Conservation (phyloP, 768 basidiomycete species). For the Russula lepida region DNA sequence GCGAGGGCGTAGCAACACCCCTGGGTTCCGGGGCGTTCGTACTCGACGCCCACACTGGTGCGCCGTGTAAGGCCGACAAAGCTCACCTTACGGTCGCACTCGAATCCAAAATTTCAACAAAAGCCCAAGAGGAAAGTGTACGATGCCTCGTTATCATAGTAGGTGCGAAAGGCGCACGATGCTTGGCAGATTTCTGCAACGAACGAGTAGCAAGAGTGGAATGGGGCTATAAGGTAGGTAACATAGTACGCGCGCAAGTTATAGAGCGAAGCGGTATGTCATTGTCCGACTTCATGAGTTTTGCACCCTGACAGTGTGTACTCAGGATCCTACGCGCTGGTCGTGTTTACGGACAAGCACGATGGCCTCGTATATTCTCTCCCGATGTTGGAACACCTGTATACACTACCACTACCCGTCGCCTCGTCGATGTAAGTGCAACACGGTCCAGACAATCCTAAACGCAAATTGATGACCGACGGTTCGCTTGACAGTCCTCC, state of each 20-base stretch:
- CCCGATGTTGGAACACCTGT: constrained; percentile 50
- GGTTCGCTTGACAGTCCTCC: constrained; percentile 27
- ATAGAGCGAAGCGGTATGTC: constrained; percentile 47
- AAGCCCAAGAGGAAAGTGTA: constrained; percentile 23
- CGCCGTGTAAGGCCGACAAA: constrained; percentile 36
- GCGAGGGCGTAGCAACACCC: constrained; percentile 38
- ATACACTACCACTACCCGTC: constrained; percentile 28
- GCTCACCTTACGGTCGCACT: constrained; percentile 34
- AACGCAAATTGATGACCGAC: not conserved
- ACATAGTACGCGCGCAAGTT: constrained; percentile 43
- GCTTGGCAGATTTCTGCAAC: constrained; percentile 51
- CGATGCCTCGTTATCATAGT: constrained; percentile 43
- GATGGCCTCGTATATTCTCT: constrained; percentile 51
- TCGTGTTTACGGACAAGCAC: constrained; percentile 45
- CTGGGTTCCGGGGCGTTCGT: constrained; percentile 44
- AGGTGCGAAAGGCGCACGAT: constrained; percentile 51
- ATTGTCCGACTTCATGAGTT: not conserved
- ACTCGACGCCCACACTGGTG: constrained; percentile 47
- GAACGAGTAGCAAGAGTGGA: constrained; percentile 60
- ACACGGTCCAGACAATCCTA: not conserved
- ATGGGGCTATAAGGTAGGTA: constrained; percentile 47
- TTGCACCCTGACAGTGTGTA: constrained; percentile 24
- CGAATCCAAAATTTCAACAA: constrained; percentile 5
- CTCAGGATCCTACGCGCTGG: constrained; percentile 40
- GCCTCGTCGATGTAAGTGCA: constrained; percentile 12